These are phyloP conservation scores for Solanum aculeatissimum DNA, from an alignment of 305 asterid species.

Conservation along the genomic window DNA sequence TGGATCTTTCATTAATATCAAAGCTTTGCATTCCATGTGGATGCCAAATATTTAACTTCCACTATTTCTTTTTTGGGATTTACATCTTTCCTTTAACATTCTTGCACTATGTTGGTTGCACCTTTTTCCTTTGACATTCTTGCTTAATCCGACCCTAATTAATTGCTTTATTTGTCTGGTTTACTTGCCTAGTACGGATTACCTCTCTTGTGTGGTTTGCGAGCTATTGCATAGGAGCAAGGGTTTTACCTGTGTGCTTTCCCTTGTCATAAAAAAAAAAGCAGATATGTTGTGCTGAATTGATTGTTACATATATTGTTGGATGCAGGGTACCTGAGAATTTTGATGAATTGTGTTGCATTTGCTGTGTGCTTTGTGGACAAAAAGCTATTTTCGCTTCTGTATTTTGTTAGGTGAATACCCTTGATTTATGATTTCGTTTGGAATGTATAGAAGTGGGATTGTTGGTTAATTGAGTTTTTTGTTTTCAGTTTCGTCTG, in stretches of 20 bases:
- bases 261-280: no score
- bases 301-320: neutral
- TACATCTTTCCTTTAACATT: neutral
- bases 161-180: neutral
- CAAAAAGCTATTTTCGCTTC: constrained; percentile 68
- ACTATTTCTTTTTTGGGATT: neutral
- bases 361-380: constrained; percentile 83
- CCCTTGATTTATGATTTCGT: neutral
- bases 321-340: constrained; percentile 25
- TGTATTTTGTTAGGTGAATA: constrained; percentile 66
- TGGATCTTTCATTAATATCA: neutral
- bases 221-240: no score
- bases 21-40: neutral
- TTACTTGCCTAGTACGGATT: no score
- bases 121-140: neutral
- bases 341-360: constrained; percentile 81
- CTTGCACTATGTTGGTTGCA: neutral
- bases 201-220: no score
- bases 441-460: neutral
- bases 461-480: neutral
- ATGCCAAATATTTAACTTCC: neutral
- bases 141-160: neutral
- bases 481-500: constrained; percentile 66
- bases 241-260: no score
- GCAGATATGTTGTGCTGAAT: neutral